These are phyloP conservation scores for Vanderwaltozyma verrucispora DNA, from an alignment of 805 yeast genomes.

Conservation along the genomic window DNA sequence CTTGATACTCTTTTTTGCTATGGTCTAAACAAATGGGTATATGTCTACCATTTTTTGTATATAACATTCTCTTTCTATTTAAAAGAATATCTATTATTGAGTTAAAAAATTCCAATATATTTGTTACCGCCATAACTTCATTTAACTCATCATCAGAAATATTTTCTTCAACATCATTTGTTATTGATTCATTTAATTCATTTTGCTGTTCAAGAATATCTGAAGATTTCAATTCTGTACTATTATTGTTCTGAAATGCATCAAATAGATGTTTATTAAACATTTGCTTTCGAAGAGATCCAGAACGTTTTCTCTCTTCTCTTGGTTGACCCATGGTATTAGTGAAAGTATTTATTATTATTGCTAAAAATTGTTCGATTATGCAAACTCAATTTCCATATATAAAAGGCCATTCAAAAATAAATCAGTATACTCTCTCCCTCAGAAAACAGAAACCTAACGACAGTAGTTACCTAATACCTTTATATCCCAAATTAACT, in stretches of 20 bases:
- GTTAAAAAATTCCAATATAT: conserved; percentile 2
- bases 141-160: too few species aligned
- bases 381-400: too few species aligned
- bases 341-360: too few species aligned
- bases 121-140: too few species aligned
- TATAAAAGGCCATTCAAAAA: too few species aligned
- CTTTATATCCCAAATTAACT: too few species aligned
- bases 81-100: conserved; percentile 25
- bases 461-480: too few species aligned
- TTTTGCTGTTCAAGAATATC: conserved; percentile 5
- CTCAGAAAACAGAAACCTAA: too few species aligned
- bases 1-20: conserved; percentile 16
- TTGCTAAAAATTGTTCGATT: too few species aligned
- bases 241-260: conserved; percentile 10
- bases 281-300: conserved; percentile 27
- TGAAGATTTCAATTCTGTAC: conserved; percentile 10
- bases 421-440: too few species aligned
- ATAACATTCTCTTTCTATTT: conserved; percentile 38
- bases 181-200: too few species aligned
- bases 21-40: conserved; percentile 54
- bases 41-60: conserved; percentile 59
- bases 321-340: conserved; percentile 4
- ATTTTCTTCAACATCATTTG: too few species aligned
- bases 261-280: conserved; percentile 26
- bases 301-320: conserved; percentile 20